Evolutionary conservation across 2,329 filamentous ascomycete species (phyloP).

Genomic region (Stachybotrys chlorohalonatus): DNA sequence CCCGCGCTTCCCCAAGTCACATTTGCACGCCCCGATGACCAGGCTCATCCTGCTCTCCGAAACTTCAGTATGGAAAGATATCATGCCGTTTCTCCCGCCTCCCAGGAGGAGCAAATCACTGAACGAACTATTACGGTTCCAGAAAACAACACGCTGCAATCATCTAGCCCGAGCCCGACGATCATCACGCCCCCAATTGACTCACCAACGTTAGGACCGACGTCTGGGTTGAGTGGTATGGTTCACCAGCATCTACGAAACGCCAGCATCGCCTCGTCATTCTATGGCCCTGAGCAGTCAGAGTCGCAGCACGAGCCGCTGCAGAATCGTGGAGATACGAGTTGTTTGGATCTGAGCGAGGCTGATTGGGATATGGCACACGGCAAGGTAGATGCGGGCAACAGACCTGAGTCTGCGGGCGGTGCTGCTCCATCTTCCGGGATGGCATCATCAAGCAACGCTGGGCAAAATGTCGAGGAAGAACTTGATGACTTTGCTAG

Average conservation of each 20-base stretch:
- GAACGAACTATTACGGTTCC: background rate
- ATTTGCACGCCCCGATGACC: slow-evolving; percentile 39
- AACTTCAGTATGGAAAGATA: slow-evolving; percentile 7
- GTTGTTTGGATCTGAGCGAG: slow-evolving; percentile 1
- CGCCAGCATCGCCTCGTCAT: slow-evolving; percentile 72
- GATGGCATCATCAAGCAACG: background rate
- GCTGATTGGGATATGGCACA: slow-evolving; percentile 1
- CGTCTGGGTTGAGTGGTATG: slow-evolving; percentile 64
- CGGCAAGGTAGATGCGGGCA: background rate
- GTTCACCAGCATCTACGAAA: slow-evolving; percentile 77
- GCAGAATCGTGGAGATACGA: slow-evolving; percentile 23
- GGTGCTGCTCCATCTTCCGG: background rate
- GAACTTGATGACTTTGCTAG: slow-evolving; percentile 64
- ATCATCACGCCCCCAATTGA: slow-evolving; percentile 35
- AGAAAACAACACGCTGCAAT: slow-evolving; percentile 4
- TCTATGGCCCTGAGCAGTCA: slow-evolving; percentile 48
- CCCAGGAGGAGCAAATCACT: slow-evolving; percentile 14
- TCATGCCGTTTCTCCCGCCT: slow-evolving; percentile 30
- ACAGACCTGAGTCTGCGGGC: background rate
- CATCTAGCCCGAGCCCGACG: slow-evolving; percentile 6
- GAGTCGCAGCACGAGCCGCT: slow-evolving; percentile 17
- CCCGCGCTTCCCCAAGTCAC: slow-evolving; percentile 24
- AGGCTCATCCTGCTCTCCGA: slow-evolving; percentile 46
- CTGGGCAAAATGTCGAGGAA: slow-evolving; percentile 5
- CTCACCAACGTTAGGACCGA: slow-evolving; percentile 71